phyloP scores from a whole-genome alignment of 2,329 filamentous ascomycete genomes.

The Waltergamsia citrina region DNA sequence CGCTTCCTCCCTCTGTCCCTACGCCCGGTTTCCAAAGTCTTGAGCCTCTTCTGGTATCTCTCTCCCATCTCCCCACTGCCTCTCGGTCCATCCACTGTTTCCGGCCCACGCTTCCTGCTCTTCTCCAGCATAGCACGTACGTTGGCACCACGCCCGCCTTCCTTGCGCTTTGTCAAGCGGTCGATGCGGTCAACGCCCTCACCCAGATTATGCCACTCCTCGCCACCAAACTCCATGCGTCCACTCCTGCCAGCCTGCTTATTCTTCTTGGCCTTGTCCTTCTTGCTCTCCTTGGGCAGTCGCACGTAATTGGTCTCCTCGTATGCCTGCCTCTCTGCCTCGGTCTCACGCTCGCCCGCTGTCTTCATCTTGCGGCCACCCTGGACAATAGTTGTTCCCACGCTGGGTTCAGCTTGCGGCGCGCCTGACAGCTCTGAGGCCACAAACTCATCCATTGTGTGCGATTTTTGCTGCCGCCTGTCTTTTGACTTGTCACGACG shows the following conservation, averaged over 20 bases:
- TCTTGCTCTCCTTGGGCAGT: conserved; percentile 79
- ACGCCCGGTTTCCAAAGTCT: conserved; percentile 38
- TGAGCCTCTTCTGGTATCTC: conserved; percentile 61
- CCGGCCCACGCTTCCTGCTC: conserved; percentile 71
- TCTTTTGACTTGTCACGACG: conserved; percentile 44
- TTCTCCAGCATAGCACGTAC: conserved; percentile 63
- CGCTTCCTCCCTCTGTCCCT: conserved; percentile 32
- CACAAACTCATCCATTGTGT: conserved; percentile 87
- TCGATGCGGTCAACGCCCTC: conserved; percentile 83
- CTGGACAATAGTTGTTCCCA: conserved; percentile 78
- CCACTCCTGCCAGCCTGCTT: conserved; percentile 37
- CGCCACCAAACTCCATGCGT: conserved; percentile 71
- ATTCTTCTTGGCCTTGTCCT: conserved; percentile 61
- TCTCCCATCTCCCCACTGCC: conserved; percentile 64
- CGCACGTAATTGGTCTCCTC: conserved; percentile 90
- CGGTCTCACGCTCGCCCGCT: conserved; percentile 62
- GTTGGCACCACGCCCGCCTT: conserved; percentile 40
- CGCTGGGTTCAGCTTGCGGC: conserved; percentile 77
- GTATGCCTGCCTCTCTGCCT: conserved; percentile 73
- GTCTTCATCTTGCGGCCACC: conserved; percentile 75
- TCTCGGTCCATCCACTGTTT: conserved; percentile 59
- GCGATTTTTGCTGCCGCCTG: conserved; percentile 60
- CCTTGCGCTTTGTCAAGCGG: conserved; percentile 64
- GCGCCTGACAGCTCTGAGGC: conserved; percentile 73
- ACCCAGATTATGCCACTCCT: conserved; percentile 83